These are phyloP conservation scores for Geotrichum phurueaensis DNA, from an alignment of 1,139 yeast genomes.

Conservation along the genomic window DNA sequence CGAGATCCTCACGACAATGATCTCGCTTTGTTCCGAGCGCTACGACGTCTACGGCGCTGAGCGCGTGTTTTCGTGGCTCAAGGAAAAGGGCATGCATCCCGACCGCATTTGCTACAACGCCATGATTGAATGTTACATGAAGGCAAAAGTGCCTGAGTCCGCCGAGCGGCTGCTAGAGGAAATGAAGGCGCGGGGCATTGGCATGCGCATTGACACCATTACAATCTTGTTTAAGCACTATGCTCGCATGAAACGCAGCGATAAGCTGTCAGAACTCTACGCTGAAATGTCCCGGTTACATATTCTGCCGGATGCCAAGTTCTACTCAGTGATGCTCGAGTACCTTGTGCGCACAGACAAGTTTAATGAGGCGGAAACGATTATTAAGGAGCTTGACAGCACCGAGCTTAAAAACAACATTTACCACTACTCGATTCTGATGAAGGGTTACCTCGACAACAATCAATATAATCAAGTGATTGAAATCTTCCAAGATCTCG, in stretches of 20 bases:
- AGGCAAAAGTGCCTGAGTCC: conserved; percentile 20
- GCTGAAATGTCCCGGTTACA: conserved; percentile 9
- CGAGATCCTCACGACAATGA: conserved; percentile 27
- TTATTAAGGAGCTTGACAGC: conserved; percentile 22
- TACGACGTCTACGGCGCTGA: conserved; percentile 31
- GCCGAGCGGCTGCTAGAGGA: conserved; percentile 23
- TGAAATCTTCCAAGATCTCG: conserved; percentile 22
- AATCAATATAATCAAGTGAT: conserved; percentile 18
- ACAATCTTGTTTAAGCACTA: conserved; percentile 26
- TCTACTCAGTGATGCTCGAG: conserved; percentile 26
- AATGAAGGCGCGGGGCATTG: conserved; percentile 21
- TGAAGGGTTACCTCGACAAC: conserved; percentile 21
- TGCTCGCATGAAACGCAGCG: conserved; percentile 17
- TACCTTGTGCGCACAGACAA: conserved; percentile 21
- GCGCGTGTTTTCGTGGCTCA: conserved; percentile 29
- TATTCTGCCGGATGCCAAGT: conserved; percentile 26
- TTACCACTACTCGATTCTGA: conserved; percentile 29
- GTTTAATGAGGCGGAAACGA: conserved; percentile 21
- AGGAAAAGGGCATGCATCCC: conserved; percentile 24
- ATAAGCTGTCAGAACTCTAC: conserved; percentile 10
- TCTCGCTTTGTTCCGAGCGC: conserved; percentile 31
- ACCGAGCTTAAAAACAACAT: conserved; percentile 20
- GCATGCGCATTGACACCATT: conserved; percentile 26
- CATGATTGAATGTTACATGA: conserved; percentile 25
- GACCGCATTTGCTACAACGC: conserved; percentile 29